Evolutionary conservation across 2,329 filamentous ascomycete species (phyloP).

Genomic region (Sclerotinia sclerotiorum): DNA sequence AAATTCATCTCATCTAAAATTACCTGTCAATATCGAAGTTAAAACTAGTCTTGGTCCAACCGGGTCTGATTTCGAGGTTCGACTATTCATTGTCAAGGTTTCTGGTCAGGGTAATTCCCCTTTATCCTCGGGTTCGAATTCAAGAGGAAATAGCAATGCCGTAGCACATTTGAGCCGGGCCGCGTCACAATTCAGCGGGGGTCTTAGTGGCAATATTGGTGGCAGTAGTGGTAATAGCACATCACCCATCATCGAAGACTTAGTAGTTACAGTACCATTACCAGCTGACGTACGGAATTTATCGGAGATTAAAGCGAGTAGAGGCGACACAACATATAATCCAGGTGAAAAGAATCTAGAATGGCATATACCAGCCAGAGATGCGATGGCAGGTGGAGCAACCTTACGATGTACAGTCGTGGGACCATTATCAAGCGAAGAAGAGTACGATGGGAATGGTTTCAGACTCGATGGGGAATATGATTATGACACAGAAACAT

Average conservation of each 20-base stretch:
- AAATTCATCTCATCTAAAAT: conserved; percentile 62
- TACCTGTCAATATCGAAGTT: conserved; percentile 81
- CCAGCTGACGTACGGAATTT: conserved; percentile 78
- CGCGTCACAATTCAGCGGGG: conserved; percentile 48
- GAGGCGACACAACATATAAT: conserved; percentile 80
- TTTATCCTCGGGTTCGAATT: conserved; percentile 42
- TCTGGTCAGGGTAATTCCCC: conserved; percentile 50
- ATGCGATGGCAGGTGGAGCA: conserved; percentile 69
- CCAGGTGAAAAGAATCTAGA: conserved; percentile 71
- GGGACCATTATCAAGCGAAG: conserved; percentile 56
- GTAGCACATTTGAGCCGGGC: conserved; percentile 43
- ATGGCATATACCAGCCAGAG: conserved; percentile 80
- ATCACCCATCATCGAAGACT: conserved; percentile 65
- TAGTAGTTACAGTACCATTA: conserved; percentile 76
- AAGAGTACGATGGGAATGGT: conserved; percentile 45
- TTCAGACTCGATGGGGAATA: conserved; percentile 43
- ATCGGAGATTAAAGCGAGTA: conserved; percentile 75
- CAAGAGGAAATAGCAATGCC: conserved; percentile 41
- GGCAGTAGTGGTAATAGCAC: conserved; percentile 46
- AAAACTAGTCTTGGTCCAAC: conserved; percentile 72
- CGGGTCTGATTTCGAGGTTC: conserved; percentile 86
- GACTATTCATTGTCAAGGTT: conserved; percentile 68
- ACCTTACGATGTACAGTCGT: conserved; percentile 78
- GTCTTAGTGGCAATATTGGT: conserved; percentile 42
- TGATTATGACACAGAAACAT: conserved; percentile 54